phyloP scores from a whole-genome alignment of 345 rosid genomes.

The Lumnitzera racemosa region DNA sequence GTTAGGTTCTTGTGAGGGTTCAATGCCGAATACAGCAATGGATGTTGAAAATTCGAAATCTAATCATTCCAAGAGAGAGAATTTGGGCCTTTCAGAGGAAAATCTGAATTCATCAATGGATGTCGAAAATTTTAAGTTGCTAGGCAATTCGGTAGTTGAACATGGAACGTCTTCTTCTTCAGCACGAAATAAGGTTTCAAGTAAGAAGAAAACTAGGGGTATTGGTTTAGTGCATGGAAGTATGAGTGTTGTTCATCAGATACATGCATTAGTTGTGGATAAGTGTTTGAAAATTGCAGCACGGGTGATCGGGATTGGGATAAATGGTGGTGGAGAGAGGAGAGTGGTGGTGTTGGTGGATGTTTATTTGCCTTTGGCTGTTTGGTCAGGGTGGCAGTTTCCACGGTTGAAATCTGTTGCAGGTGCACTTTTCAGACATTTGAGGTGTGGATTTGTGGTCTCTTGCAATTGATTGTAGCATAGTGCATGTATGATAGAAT shows the following conservation, averaged over 20 bases:
- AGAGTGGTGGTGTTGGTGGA: slow-evolving; percentile 71
- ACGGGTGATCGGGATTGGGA: slow-evolving; percentile 35
- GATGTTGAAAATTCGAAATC: too few relatives aligned
- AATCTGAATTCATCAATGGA: too few relatives aligned
- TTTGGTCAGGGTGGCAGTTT: slow-evolving; percentile 88
- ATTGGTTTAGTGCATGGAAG: slow-evolving; percentile 80
- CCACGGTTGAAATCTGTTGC: slow-evolving; percentile 53
- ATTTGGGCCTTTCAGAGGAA: too few relatives aligned
- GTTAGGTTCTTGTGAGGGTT: too few relatives aligned
- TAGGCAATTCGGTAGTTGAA: too few relatives aligned
- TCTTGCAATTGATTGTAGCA: too few relatives aligned
- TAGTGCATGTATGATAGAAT: too few relatives aligned
- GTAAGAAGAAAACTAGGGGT: slow-evolving; percentile 32
- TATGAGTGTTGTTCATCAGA: slow-evolving; percentile 59
- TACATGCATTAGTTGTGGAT: slow-evolving; percentile 44
- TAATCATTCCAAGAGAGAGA: too few relatives aligned
- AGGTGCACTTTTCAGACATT: slow-evolving; percentile 58
- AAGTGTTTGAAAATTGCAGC: slow-evolving; percentile 49
- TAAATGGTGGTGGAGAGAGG: slow-evolving; percentile 24
- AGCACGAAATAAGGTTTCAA: slow-evolving; percentile 7
- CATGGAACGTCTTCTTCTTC: too few relatives aligned
- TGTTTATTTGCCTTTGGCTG: slow-evolving; percentile 50
- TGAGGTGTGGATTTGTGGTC: slow-evolving; percentile 37
- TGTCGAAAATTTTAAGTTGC: too few relatives aligned
- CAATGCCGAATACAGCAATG: too few relatives aligned